phyloP scores from a whole-genome alignment of 2,329 filamentous ascomycete genomes.

The Aspergillus fischeri region DNA sequence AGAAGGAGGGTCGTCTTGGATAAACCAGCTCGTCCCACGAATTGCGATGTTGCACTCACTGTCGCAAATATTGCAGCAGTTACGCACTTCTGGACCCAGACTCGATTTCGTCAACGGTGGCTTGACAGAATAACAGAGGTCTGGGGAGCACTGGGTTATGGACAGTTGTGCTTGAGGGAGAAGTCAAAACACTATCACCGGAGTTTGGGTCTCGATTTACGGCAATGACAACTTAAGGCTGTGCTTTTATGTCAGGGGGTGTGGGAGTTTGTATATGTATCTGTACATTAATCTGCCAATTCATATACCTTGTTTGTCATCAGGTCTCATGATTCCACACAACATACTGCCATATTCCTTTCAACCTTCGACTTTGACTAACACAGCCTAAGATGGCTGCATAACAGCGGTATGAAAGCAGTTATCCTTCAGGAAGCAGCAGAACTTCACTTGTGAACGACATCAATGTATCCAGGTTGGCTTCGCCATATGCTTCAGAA shows the following conservation, averaged over 20 bases:
- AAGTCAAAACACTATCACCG: slow-evolving; percentile 4
- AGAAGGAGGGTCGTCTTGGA: slow-evolving; percentile 51
- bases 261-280: slow-evolving; percentile 8
- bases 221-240: slow-evolving; percentile 12
- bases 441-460: too few species aligned
- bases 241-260: slow-evolving; percentile 11
- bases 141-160: slow-evolving; percentile 9
- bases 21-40: slow-evolving; percentile 15
- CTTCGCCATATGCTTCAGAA: too few species aligned
- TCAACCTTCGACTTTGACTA: too few species aligned
- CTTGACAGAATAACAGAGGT: not conserved
- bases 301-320: not conserved
- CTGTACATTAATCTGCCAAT: slow-evolving; percentile 21
- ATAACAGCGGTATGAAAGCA: too few species aligned
- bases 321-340: not conserved
- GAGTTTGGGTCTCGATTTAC: slow-evolving; percentile 8
- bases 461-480: too few species aligned
- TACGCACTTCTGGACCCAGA: not conserved
- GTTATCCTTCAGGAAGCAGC: too few species aligned
- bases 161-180: not conserved
- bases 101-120: not conserved
- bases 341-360: too few species aligned
- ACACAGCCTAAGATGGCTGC: too few species aligned
- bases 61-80: slow-evolving; percentile 3
- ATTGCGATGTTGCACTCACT: not conserved